Evolutionary conservation across 371 early-diverging fungal genomes (phyloP).

Genomic region (Synchytrium microbalum): DNA sequence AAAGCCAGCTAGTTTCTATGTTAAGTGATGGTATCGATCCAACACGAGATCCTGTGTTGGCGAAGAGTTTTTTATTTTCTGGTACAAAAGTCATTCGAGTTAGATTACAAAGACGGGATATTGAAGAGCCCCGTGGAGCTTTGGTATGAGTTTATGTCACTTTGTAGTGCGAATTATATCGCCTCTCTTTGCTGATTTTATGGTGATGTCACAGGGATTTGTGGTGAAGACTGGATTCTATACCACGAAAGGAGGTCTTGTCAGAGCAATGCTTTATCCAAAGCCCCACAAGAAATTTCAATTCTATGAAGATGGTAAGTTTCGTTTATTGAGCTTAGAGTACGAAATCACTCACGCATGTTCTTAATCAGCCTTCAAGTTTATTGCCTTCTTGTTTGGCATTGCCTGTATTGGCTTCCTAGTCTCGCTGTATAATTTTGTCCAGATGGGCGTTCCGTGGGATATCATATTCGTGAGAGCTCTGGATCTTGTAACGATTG

Average conservation of each 20-base stretch:
- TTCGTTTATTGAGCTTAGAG: not conserved
- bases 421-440: constrained; percentile 76
- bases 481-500: constrained; percentile 88
- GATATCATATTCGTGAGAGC: constrained; percentile 74
- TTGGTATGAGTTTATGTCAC: not conserved
- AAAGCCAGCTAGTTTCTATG: not conserved
- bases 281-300: constrained; percentile 80
- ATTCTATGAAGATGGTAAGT: constrained; percentile 83
- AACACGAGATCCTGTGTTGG: constrained; percentile 58
- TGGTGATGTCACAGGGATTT: constrained; percentile 17
- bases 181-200: not conserved
- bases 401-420: constrained; percentile 78
- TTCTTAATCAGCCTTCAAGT: constrained; percentile 56
- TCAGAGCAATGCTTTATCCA: constrained; percentile 93
- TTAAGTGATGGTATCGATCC: not conserved
- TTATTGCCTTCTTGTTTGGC: constrained; percentile 79
- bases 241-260: constrained; percentile 91
- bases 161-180: not conserved
- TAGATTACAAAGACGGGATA: constrained; percentile 24
- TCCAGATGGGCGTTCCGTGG: constrained; percentile 61
- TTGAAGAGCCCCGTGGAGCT: not conserved
- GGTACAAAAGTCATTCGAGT: constrained; percentile 92
- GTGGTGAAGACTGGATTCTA: constrained; percentile 93
- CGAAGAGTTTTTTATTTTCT: constrained; percentile 74
- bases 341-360: too few relatives aligned